Percentiles rank a stretch among this genome's conserved stretches.
phyloP scores from a whole-genome alignment of 306 rosid genomes.

The Spatholobus suberectus region DNA sequence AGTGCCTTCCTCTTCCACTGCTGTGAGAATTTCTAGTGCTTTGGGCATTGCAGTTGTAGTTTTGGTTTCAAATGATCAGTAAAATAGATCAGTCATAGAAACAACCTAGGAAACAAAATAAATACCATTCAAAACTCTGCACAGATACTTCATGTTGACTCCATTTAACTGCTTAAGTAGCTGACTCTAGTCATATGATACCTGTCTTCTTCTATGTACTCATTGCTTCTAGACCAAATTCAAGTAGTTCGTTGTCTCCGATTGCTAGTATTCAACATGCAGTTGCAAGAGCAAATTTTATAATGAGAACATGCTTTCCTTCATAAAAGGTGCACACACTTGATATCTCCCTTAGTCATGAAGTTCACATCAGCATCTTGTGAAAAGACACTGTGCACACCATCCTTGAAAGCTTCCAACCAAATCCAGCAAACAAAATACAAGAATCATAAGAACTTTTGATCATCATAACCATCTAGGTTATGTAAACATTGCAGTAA shows the following conservation, averaged over 20 bases:
- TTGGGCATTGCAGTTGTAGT: not conserved
- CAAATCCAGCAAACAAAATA: slow-evolving; percentile 29
- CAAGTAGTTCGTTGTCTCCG: not conserved
- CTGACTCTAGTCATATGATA: not conserved
- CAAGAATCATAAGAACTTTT: slow-evolving; percentile 10
- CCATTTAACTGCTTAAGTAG: not conserved
- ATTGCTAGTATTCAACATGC: not conserved
- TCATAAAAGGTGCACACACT: not conserved
- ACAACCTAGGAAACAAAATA: not conserved
- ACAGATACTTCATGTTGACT: not conserved
- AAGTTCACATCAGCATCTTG: not conserved
- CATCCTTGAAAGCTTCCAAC: slow-evolving; percentile 31
- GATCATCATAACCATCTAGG: slow-evolving; percentile 9
- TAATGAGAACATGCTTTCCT: not conserved
- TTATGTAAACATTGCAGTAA: not conserved
- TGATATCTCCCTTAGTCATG: not conserved
- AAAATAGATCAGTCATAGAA: not conserved
- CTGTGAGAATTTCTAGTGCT: not conserved
- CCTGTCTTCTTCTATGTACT: not conserved
- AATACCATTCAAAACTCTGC: not conserved
- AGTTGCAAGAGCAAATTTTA: not conserved
- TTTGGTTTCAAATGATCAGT: not conserved
- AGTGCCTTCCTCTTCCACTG: not conserved
- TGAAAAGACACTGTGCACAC: not conserved
- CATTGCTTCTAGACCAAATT: not conserved